Conservation (phyloP, 1,284 basidiomycete species). For the Ganoderma sinense region DNA sequence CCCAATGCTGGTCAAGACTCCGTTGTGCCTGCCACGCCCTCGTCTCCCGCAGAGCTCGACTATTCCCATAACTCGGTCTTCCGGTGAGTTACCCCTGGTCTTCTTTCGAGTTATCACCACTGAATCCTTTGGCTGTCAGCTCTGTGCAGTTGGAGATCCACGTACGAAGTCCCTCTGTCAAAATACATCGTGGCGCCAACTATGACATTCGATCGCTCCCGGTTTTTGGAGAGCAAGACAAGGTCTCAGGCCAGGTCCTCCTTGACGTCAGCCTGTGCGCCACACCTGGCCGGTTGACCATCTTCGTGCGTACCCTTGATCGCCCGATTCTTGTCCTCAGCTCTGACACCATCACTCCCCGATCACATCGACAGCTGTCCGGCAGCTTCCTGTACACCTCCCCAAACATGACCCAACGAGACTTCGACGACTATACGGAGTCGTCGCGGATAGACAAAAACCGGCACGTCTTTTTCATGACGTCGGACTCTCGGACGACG, state of each 20-base stretch:
- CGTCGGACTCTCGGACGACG: slow-evolving; percentile 53
- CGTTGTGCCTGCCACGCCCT: not conserved
- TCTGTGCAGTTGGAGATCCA: slow-evolving; percentile 65
- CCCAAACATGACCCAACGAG: slow-evolving; percentile 39
- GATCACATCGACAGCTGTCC: slow-evolving; percentile 55
- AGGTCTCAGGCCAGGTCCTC: slow-evolving; percentile 63
- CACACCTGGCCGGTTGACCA: slow-evolving; percentile 59
- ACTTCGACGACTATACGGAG: slow-evolving; percentile 31
- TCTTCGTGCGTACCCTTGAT: slow-evolving; percentile 53
- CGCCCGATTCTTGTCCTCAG: slow-evolving; percentile 8
- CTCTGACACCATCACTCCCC: slow-evolving; percentile 12
- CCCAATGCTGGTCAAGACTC: slow-evolving; percentile 19
- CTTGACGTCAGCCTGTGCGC: slow-evolving; percentile 57
- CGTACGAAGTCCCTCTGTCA: slow-evolving; percentile 65
- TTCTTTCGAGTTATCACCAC: not conserved
- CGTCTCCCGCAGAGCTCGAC: slow-evolving; percentile 15
- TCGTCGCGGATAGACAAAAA: slow-evolving; percentile 42
- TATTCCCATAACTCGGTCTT: slow-evolving; percentile 42
- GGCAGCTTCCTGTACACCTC: slow-evolving; percentile 64
- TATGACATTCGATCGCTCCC: slow-evolving; percentile 52
- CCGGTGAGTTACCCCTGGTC: slow-evolving; percentile 33
- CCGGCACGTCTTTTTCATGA: slow-evolving; percentile 66
- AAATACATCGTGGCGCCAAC: slow-evolving; percentile 49
- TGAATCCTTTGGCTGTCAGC: slow-evolving; percentile 41
- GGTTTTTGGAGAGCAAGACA: slow-evolving; percentile 67